Evolutionary conservation across 2,329 filamentous ascomycete genomes (phyloP).

Genomic region (Ascochyta lentis): DNA sequence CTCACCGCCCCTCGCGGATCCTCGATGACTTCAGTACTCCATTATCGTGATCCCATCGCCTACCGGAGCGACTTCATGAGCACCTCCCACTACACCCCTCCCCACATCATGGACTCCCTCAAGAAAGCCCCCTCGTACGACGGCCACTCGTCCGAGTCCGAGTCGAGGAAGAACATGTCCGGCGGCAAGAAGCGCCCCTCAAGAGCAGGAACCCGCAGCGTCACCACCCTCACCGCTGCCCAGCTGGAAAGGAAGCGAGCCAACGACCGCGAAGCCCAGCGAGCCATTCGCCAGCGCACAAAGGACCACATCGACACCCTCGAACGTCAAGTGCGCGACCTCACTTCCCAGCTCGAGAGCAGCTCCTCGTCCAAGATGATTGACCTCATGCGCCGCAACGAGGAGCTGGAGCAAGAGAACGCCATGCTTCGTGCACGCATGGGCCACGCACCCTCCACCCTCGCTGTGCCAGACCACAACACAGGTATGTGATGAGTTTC

Average conservation of each 20-base stretch:
- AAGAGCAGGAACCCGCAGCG: constrained; percentile 63
- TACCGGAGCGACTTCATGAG: constrained; percentile 50
- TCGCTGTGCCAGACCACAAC: constrained; percentile 46
- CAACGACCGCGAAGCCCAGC: constrained; percentile 66
- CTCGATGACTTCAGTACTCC: constrained; percentile 52
- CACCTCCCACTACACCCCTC: constrained; percentile 42
- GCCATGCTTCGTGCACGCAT: constrained; percentile 59
- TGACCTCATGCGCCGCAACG: constrained; percentile 60
- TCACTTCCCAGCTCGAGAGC: constrained; percentile 57
- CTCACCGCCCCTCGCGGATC: constrained; percentile 45
- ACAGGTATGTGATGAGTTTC: constrained; percentile 44
- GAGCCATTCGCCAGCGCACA: constrained; percentile 64
- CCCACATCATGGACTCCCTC: constrained; percentile 47
- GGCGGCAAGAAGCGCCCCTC: constrained; percentile 57
- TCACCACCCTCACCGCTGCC: constrained; percentile 63
- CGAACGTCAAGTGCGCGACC: constrained; percentile 61
- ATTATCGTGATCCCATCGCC: constrained; percentile 48
- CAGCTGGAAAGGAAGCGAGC: constrained; percentile 66
- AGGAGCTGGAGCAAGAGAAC: constrained; percentile 63
- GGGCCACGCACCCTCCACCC: constrained; percentile 51
- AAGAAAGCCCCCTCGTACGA: constrained; percentile 49
- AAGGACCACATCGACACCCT: constrained; percentile 66
- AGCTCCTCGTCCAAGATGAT: constrained; percentile 56
- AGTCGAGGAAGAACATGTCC: constrained; percentile 46
- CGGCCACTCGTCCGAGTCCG: constrained; percentile 49